Percentiles rank a stretch among this genome's conserved stretches.
phyloP scores from a whole-genome alignment of 495 filamentous ascomycete genomes.

The Aspergillus homomorphus region DNA sequence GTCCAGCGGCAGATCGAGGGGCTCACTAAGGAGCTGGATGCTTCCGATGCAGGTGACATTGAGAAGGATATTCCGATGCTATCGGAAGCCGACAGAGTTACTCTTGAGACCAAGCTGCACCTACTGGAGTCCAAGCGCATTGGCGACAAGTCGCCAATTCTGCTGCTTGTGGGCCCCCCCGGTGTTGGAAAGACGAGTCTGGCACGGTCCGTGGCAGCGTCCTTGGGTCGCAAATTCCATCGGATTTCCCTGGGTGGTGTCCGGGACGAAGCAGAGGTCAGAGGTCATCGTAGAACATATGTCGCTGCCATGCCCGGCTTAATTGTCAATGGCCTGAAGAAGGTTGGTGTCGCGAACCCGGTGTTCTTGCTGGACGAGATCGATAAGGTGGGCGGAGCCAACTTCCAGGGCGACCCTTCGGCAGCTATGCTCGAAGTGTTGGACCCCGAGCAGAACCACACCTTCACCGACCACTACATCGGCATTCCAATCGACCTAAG shows the following conservation, averaged over 20 bases:
- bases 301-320: slow-evolving; percentile 98
- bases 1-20: slow-evolving; percentile 72
- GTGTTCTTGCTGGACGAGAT: slow-evolving; percentile 98
- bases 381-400: slow-evolving; percentile 91
- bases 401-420: slow-evolving; percentile 93
- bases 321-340: slow-evolving; percentile 91
- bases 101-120: slow-evolving; percentile 58
- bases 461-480: slow-evolving; percentile 95
- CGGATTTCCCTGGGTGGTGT: slow-evolving; percentile 96
- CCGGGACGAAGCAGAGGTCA: slow-evolving; percentile 93
- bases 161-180: slow-evolving; percentile 90
- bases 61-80: slow-evolving; percentile 35
- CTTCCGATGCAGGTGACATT: slow-evolving; percentile 41
- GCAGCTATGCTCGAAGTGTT: slow-evolving; percentile 99
- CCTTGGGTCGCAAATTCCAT: slow-evolving; percentile 93
- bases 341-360: slow-evolving; percentile 93
- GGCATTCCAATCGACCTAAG: slow-evolving; percentile 94
- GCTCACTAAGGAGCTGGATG: slow-evolving; percentile 56
- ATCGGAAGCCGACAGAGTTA: slow-evolving; percentile 42
- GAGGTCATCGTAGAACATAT: slow-evolving; percentile 93
- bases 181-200: slow-evolving; percentile 96
- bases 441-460: slow-evolving; percentile 95
- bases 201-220: slow-evolving; percentile 88
- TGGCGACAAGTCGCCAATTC: slow-evolving; percentile 93
- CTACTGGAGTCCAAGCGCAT: slow-evolving; percentile 69